Conservation (phyloP, 1,284 basidiomycete species). For the Ceratobasidium theobromae region DNA sequence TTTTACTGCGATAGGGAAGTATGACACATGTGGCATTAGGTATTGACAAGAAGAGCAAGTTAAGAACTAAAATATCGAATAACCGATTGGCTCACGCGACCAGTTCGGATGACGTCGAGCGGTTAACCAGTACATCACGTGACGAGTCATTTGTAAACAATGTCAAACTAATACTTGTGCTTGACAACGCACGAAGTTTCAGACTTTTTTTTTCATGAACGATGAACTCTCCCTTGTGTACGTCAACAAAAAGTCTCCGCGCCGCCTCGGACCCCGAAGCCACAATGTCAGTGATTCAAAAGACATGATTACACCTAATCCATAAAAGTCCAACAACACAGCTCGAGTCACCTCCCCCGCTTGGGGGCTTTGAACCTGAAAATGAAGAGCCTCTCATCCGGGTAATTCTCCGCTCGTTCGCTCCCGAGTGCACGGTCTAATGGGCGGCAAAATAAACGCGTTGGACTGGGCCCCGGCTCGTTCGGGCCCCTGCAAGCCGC, state of each 20-base stretch:
- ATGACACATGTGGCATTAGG: background rate
- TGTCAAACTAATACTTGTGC: background rate
- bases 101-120: background rate
- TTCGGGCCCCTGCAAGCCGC: too few species aligned
- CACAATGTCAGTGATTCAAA: background rate
- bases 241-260: too few species aligned
- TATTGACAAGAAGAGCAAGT: too few species aligned
- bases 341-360: background rate
- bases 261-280: background rate
- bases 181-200: too few species aligned
- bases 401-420: background rate
- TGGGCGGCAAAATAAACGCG: background rate
- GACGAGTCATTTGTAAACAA: background rate
- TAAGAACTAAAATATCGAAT: too few species aligned
- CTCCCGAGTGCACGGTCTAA: background rate
- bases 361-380: background rate
- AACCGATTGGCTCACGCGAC: too few species aligned
- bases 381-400: background rate
- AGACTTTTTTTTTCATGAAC: too few species aligned
- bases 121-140: background rate
- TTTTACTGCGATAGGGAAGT: background rate
- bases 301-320: background rate
- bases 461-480: too few species aligned
- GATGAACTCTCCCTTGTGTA: too few species aligned
- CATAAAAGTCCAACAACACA: slow-evolving; percentile 1